Evolutionary conservation across 176 grass and related monocot genomes (phyloP).

Genomic region (Phragmites australis): DNA sequence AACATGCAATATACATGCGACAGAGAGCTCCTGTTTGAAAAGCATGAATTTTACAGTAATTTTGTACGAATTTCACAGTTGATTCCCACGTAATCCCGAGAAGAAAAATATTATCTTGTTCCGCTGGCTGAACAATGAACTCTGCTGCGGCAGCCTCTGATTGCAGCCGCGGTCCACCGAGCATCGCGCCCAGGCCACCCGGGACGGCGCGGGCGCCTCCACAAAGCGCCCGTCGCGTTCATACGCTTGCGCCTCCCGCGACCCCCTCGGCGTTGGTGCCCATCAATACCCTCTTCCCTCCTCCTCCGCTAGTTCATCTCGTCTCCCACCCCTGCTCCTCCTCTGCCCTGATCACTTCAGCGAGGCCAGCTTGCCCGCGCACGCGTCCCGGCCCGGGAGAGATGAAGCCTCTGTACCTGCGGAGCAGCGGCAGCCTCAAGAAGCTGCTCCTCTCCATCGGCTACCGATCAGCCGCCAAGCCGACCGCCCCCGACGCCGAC

Average conservation of each 20-base stretch:
- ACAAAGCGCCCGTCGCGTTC: conserved; percentile 43
- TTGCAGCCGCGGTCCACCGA: background rate
- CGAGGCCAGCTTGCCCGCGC: background rate
- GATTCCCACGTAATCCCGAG: background rate
- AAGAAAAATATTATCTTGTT: background rate
- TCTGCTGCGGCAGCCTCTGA: background rate
- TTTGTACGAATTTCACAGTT: background rate
- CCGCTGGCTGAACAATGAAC: background rate
- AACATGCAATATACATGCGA: background rate
- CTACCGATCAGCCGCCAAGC: background rate
- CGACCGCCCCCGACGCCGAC: background rate
- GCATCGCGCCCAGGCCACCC: conserved; percentile 34
- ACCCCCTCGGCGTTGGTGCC: conserved; percentile 16
- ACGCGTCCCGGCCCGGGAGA: background rate
- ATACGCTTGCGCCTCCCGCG: conserved; percentile 21
- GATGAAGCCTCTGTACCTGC: conserved; percentile 42
- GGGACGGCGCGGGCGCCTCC: background rate
- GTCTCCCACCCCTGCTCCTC: background rate
- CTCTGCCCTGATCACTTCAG: background rate
- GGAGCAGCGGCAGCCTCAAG: conserved; percentile 39
- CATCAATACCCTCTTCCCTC: conserved; percentile 34
- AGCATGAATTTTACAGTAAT: background rate
- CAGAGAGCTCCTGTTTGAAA: background rate
- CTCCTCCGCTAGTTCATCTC: background rate
- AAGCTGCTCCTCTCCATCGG: conserved; percentile 46